Conservation (phyloP, 371 early-diverging fungal species). For the Dichotomocladium elegans region DNA sequence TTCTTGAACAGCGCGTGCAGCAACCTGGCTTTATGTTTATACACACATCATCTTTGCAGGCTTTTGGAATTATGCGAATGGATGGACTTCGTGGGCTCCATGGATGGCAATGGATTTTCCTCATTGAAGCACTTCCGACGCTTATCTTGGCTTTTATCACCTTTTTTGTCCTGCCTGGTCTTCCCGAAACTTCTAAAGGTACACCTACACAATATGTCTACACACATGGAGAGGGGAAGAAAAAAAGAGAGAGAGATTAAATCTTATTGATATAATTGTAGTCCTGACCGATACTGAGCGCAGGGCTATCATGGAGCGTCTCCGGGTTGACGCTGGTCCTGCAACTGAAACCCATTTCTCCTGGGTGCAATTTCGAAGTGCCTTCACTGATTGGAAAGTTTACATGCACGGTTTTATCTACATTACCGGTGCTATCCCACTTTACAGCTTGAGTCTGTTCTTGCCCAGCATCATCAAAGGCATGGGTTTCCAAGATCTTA, state of each 20-base stretch:
- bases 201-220: too few species aligned
- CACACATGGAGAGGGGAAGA: too few species aligned
- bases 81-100: constrained; percentile 42
- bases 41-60: constrained; percentile 17
- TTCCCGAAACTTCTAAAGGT: too few species aligned
- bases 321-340: constrained; percentile 59
- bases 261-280: too few species aligned
- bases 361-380: constrained; percentile 51
- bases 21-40: neutral
- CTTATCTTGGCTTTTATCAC: constrained; percentile 54
- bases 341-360: constrained; percentile 56
- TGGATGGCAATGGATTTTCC: constrained; percentile 71
- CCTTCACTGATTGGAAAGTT: constrained; percentile 55
- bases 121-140: constrained; percentile 72
- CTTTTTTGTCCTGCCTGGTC: constrained; percentile 65
- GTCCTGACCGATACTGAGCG: constrained; percentile 57
- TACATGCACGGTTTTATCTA: constrained; percentile 54
- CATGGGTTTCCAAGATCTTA: constrained; percentile 10
- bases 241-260: too few species aligned
- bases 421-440: constrained; percentile 49
- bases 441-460: constrained; percentile 4
- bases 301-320: constrained; percentile 47
- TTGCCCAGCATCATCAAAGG: constrained; percentile 22
- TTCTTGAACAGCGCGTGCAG: neutral
- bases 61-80: constrained; percentile 57